These are phyloP conservation scores for Diaporthe ampelina DNA, from an alignment of 2,329 filamentous ascomycete genomes.

Conservation along the genomic window DNA sequence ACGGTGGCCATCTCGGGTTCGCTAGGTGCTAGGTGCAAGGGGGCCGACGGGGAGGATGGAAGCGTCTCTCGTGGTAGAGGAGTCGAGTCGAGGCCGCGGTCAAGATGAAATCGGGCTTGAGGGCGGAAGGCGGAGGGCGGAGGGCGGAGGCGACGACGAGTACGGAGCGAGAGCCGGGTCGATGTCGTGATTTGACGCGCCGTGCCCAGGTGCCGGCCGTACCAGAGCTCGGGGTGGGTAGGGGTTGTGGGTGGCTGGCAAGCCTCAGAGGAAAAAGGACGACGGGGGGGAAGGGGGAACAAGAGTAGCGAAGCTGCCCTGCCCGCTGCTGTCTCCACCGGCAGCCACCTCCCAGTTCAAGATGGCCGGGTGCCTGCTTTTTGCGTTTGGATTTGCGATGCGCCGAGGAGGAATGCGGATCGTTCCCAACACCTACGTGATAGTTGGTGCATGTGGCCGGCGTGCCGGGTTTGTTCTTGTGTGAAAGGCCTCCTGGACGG, in stretches of 20 bases:
- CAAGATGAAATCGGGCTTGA: too few relatives aligned
- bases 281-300: background rate
- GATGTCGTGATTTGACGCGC: slow-evolving; percentile 37
- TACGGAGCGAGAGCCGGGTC: slow-evolving; percentile 8
- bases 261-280: background rate
- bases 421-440: background rate
- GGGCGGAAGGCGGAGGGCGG: too few relatives aligned
- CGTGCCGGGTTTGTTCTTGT: background rate
- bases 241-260: background rate
- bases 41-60: background rate
- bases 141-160: background rate
- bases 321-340: slow-evolving; percentile 10
- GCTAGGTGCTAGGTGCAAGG: background rate
- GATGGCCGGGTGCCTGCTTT: background rate
- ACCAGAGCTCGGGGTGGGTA: background rate
- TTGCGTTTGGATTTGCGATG: background rate
- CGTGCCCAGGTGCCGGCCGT: background rate
- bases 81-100: background rate
- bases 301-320: background rate
- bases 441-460: background rate
- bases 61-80: background rate
- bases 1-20: slow-evolving; percentile 57
- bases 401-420: background rate
- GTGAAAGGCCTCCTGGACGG: background rate
- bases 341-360: background rate